Percentiles rank a stretch among this genome's conserved stretches.
These are phyloP conservation scores for Rhizopus stolonifer DNA, from an alignment of 371 early-diverging fungal genomes.

Conservation along the genomic window DNA sequence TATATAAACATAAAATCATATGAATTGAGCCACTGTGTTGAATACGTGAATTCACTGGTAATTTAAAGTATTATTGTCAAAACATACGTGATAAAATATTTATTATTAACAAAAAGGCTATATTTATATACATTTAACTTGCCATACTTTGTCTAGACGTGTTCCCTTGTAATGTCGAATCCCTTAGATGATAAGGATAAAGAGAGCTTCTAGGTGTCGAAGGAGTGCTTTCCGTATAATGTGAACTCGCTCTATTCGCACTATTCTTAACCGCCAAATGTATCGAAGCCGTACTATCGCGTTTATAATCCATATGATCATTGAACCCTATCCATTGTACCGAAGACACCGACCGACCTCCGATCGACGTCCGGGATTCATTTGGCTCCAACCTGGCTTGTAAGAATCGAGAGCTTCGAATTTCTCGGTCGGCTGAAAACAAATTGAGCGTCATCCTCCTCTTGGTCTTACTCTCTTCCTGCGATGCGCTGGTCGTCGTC, in stretches of 20 bases:
- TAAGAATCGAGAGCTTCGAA: conserved; percentile 19
- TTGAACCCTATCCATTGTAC: conserved; percentile 46
- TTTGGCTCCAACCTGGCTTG: conserved; percentile 6
- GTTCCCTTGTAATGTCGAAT: not conserved
- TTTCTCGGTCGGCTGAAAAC: conserved; percentile 1
- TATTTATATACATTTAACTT: too few relatives aligned
- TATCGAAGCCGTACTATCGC: conserved; percentile 10
- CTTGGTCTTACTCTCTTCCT: not conserved
- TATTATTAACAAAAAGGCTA: too few relatives aligned
- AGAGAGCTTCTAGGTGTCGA: not conserved
- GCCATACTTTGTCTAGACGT: not conserved
- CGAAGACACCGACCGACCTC: conserved; percentile 33
- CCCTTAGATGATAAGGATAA: not conserved
- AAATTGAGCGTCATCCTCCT: conserved; percentile 27
- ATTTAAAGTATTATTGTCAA: too few relatives aligned
- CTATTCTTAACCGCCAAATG: conserved; percentile 38
- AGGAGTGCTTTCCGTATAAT: conserved; percentile 3
- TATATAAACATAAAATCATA: too few relatives aligned
- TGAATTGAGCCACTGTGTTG: too few relatives aligned
- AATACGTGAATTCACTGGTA: too few relatives aligned
- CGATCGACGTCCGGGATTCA: conserved; percentile 17
- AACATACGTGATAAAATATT: too few relatives aligned
- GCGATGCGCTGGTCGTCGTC: conserved; percentile 1
- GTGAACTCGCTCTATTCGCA: conserved; percentile 18
- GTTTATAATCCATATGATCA: conserved; percentile 35